These are phyloP conservation scores for Xylaria scruposa DNA, from an alignment of 495 filamentous ascomycete genomes.

Conservation along the genomic window DNA sequence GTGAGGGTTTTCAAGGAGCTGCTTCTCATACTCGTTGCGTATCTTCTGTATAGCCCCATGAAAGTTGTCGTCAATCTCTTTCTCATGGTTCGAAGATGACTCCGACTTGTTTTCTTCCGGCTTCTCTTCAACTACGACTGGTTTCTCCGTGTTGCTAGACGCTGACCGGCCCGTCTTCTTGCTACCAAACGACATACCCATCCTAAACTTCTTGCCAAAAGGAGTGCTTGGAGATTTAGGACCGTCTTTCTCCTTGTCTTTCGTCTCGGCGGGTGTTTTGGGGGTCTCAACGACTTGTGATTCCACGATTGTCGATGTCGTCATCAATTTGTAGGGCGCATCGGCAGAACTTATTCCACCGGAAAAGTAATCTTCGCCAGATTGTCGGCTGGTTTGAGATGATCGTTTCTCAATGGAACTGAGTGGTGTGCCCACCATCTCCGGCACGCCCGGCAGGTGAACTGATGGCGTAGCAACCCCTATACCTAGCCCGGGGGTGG, in stretches of 20 bases:
- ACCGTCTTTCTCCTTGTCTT: constrained; percentile 63
- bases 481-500: constrained; percentile 78
- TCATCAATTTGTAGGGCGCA: constrained; percentile 37
- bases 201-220: constrained; percentile 87
- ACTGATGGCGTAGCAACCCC: constrained; percentile 75
- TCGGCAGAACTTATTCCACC: constrained; percentile 51
- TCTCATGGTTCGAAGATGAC: constrained; percentile 78
- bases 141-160: constrained; percentile 77
- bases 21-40: constrained; percentile 75
- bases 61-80: constrained; percentile 83
- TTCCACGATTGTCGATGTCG: constrained; percentile 49
- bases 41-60: constrained; percentile 80
- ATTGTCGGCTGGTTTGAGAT: constrained; percentile 44
- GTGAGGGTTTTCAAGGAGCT: constrained; percentile 61
- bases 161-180: constrained; percentile 80
- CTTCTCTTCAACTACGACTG: constrained; percentile 73
- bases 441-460: constrained; percentile 53
- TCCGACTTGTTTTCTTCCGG: constrained; percentile 64
- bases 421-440: constrained; percentile 38
- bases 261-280: constrained; percentile 65
- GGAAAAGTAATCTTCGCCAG: constrained; percentile 57
- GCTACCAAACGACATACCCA: constrained; percentile 77
- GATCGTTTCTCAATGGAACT: constrained; percentile 49
- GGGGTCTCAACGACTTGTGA: constrained; percentile 40
- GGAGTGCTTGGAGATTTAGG: constrained; percentile 70